These are phyloP conservation scores for Cicer judaicum DNA, from an alignment of 306 rosid genomes.

Conservation along the genomic window DNA sequence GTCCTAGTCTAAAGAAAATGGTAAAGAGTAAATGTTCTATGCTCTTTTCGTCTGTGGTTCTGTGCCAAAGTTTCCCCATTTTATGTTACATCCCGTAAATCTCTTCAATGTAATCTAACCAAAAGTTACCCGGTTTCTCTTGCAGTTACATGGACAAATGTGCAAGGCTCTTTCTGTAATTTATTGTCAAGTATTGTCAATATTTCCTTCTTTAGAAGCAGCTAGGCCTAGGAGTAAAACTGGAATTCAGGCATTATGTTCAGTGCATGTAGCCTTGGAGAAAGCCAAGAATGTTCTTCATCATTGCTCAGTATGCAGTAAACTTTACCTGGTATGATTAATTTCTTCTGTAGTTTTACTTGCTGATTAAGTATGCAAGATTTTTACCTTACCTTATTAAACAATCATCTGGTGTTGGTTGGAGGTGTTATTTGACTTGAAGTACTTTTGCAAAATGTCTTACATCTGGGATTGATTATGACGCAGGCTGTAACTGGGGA, in stretches of 20 bases:
- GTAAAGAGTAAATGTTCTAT: neutral
- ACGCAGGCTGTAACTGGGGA: constrained; percentile 96
- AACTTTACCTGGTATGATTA: constrained; percentile 85
- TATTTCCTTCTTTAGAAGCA: constrained; percentile 95
- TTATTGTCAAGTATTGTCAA: constrained; percentile 75
- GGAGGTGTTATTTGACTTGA: constrained; percentile 26
- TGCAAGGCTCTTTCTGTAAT: constrained; percentile 83
- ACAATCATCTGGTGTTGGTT: constrained; percentile 20
- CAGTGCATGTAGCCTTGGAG: constrained; percentile 91
- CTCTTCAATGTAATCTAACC: constrained; percentile 24
- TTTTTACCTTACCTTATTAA: constrained; percentile 18
- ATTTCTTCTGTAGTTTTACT: constrained; percentile 32
- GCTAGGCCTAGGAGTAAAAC: constrained; percentile 96
- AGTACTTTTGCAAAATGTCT: constrained; percentile 27
- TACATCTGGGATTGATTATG: constrained; percentile 32
- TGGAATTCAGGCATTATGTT: constrained; percentile 93
- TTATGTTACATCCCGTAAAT: neutral
- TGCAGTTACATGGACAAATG: constrained; percentile 92
- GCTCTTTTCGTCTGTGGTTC: constrained; percentile 19
- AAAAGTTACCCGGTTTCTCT: constrained; percentile 38
- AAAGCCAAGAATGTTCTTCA: constrained; percentile 87
- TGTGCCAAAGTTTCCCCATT: neutral
- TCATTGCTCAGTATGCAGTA: constrained; percentile 92
- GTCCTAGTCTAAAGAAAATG: constrained; percentile 22
- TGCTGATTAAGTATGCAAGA: constrained; percentile 23